Base-by-base conservation (phyloP, 306 rosid species). In the Echinosophora koreensis region DNA sequence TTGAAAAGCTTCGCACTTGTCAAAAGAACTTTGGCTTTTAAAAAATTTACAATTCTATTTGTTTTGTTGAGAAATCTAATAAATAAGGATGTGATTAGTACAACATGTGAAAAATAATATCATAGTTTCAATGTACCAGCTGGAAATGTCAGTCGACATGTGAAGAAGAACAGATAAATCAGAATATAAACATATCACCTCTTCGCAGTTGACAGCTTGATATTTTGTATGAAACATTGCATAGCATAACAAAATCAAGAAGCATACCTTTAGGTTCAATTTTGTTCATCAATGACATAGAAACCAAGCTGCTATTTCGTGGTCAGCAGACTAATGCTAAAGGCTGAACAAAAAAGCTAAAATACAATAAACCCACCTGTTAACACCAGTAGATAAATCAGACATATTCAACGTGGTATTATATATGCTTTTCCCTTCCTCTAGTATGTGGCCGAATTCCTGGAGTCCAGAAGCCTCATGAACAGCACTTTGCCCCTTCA, bases 351-450 rank as follows among this genome's bases (percentile, higher is more conserved):
- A 66, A 75, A 75, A 59, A 39, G 52, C 8, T 64, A 27, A 63
- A 32, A 70, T 60, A 47, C 37, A 73, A 80, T 34, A 68, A 71
- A 80, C 34, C 30, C 69, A 92, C 99, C 97, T 95, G 85, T 95
- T 92, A 76, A 87, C 58, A 77, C 97, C 97, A 55, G 96, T 89
- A 67, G 97, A 87, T 72, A 95, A 82, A 78, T 95, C 97, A 16
- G 99, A 95, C 98, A 92, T 89, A 72, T 83, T 95, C 84, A 92
- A 84, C 80, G 97, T 95, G 10, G 97, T 92, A 77, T 90, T 92
- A 69, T 90, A 92, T 76, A 95, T 95, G 84, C 89, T 92, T 75
- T 86, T 84, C 69, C 93, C 97, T 68, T 90, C 94, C 84, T 89
- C 99, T 10, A 95, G 97, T 71, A 95, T 90, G 92, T 95, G 97